phyloP scores from a whole-genome alignment of 805 yeast genomes.

The Wickerhamiella occidentalis region DNA sequence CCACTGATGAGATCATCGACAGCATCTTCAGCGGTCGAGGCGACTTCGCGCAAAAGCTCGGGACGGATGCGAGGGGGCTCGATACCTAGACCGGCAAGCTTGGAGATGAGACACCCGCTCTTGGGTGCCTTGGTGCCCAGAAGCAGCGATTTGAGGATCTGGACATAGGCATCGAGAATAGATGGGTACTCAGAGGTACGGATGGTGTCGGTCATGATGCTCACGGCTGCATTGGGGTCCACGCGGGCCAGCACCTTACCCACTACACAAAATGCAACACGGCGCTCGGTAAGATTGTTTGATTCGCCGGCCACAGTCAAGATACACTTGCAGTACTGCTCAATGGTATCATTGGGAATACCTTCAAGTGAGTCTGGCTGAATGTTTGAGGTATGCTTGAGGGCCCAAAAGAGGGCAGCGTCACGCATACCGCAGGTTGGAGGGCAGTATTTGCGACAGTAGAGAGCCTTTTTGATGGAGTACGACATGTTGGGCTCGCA shows the following conservation, averaged over 20 bases:
- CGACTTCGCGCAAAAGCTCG: conserved; percentile 15
- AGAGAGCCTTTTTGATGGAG: conserved; percentile 1
- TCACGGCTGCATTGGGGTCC: conserved; percentile 45
- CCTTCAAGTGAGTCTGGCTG: conserved; percentile 21
- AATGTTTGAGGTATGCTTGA: conserved; percentile 23
- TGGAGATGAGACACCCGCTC: not conserved
- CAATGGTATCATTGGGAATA: conserved; percentile 28
- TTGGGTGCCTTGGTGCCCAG: conserved; percentile 16
- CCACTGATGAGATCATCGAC: conserved; percentile 8
- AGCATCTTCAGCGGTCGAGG: conserved; percentile 15
- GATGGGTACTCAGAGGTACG: conserved; percentile 52
- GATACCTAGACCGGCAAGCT: not conserved
- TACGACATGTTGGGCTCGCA: not conserved
- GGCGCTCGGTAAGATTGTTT: conserved; percentile 21
- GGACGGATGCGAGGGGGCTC: conserved; percentile 7
- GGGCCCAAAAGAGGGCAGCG: conserved; percentile 27
- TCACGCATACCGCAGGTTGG: conserved; percentile 27
- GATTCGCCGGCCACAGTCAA: conserved; percentile 31
- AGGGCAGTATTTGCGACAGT: not conserved
- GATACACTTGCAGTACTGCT: conserved; percentile 34
- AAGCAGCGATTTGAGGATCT: conserved; percentile 54
- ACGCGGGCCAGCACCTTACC: conserved; percentile 49
- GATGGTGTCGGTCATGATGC: conserved; percentile 52
- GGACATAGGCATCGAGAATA: conserved; percentile 47
- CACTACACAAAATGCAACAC: conserved; percentile 45